A percentile compares a stretch with the other conserved stretches of the same genome.
Conservation (phyloP, 768 basidiomycete species). For the Hygrocybe coccinea region DNA sequence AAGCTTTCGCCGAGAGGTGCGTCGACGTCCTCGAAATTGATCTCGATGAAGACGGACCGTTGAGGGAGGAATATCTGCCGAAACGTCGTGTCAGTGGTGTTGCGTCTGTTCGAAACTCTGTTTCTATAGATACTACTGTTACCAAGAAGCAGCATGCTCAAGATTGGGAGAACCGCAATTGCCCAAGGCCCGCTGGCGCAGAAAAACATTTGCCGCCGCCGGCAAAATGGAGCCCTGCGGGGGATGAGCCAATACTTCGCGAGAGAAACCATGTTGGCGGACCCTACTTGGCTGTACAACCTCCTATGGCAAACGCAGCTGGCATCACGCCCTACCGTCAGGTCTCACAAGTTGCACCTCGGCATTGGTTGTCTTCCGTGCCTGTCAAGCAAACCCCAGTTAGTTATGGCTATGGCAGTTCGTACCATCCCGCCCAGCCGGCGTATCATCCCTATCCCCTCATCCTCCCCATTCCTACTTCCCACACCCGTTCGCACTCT, state of each 20-base stretch:
- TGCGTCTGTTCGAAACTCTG: slow-evolving; percentile 13
- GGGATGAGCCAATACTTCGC: slow-evolving; percentile 68
- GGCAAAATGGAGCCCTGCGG: slow-evolving; percentile 76
- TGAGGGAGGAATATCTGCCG: slow-evolving; percentile 77
- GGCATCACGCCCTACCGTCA: slow-evolving; percentile 30
- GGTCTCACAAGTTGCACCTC: slow-evolving; percentile 30
- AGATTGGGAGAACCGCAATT: slow-evolving; percentile 15
- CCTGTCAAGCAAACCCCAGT: slow-evolving; percentile 35
- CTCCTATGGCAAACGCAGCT: slow-evolving; percentile 36
- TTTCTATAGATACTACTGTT: neutral
- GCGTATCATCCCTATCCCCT: slow-evolving; percentile 38
- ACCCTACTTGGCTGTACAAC: slow-evolving; percentile 62
- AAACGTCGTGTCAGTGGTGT: slow-evolving; percentile 51
- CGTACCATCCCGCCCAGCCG: slow-evolving; percentile 30
- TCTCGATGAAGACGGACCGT: slow-evolving; percentile 77
- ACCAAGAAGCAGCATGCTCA: slow-evolving; percentile 3
- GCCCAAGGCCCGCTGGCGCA: slow-evolving; percentile 8
- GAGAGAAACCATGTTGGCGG: slow-evolving; percentile 47
- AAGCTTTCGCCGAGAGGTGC: slow-evolving; percentile 21
- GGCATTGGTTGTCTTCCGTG: slow-evolving; percentile 38
- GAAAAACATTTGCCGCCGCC: slow-evolving; percentile 57
- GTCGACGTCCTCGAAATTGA: slow-evolving; percentile 66
- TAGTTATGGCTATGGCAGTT: slow-evolving; percentile 37
- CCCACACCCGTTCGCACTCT: slow-evolving; percentile 51
- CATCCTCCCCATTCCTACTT: slow-evolving; percentile 32